Evolutionary conservation across 2,329 filamentous ascomycete genomes (phyloP), one percentile per base, ranked within the genome.

Genomic region (Paraphaeosphaeria minitans): DNA sequence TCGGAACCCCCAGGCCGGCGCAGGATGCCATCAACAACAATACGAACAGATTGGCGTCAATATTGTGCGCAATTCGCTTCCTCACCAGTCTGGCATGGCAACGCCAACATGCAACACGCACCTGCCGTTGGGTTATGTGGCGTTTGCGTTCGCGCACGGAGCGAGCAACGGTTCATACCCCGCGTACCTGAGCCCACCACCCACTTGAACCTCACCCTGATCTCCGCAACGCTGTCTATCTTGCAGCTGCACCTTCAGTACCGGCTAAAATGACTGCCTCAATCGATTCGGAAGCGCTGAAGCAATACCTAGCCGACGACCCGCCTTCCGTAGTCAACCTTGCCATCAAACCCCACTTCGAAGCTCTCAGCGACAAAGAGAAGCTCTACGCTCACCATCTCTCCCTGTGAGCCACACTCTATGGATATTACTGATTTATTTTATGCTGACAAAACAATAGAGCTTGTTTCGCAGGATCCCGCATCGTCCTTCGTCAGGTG

Each of bases 281-380:
- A 46, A 81, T 83, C 72, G 80, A 82, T 61, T 70, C 74, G 9
- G 72, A 78, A 39, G 75, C 75, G 7, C 75, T 81, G 43, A 80
- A 81, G 76, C 90, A 96, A 74, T 97, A 96, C 77, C 85, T 96
- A 61, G 93, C 95, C 48, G 95, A 99, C 78, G 89, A 89, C 64
- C 95, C 95, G 47, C 95, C 95, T 0, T 90, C 89, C 50, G 87
- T 97, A 57, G 94, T 97, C 59, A 87, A 89, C 49, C 86, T 99
- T 51, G 89, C 92, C 76, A 95, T 98, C 76, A 92, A 92, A 80
- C 91, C 92, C 74, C 94, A 98, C 79, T 99, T 98, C 70, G 90
- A 94, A 56, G 87, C 88, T 37, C 78, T 95, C 61, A 84, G 80
- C 54, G 86, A 91, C 70, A 83, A 90, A 74, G 87, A 96, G 81